These are phyloP conservation scores for Elongisporangium prolatum DNA, from an alignment of 352 stramenopile genomes.

Conservation along the genomic window DNA sequence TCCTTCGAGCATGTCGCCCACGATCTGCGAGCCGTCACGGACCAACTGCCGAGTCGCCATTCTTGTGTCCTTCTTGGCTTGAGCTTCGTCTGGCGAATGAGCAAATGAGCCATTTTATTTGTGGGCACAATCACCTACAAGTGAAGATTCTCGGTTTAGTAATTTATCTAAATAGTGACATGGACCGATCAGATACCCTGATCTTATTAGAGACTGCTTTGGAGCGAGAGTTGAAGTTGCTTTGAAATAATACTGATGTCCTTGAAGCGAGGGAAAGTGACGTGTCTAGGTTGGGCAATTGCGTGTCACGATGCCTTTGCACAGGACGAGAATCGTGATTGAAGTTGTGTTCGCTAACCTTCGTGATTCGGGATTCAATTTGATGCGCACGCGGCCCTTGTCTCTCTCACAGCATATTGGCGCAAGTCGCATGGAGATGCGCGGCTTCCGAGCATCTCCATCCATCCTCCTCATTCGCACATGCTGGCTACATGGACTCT, in stretches of 20 bases:
- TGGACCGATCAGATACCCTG: neutral
- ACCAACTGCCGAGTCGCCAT: conserved; percentile 47
- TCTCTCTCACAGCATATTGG: neutral
- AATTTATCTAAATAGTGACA: neutral
- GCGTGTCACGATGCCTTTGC: neutral
- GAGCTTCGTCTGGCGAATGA: conserved; percentile 1
- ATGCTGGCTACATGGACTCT: neutral
- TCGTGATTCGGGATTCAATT: neutral
- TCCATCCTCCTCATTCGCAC: neutral
- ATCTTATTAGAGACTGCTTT: neutral
- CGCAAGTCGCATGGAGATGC: neutral
- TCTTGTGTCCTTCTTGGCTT: conserved; percentile 4
- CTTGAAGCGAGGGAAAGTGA: neutral
- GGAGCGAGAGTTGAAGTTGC: neutral
- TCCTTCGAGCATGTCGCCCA: conserved; percentile 77
- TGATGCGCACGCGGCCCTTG: neutral
- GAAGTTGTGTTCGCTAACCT: neutral
- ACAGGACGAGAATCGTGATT: neutral
- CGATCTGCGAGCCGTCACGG: conserved; percentile 35
- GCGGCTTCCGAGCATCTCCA: neutral
- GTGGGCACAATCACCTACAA: neutral
- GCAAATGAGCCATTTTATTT: neutral
- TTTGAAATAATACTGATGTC: neutral
- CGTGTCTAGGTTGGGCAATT: neutral
- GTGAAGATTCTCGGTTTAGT: neutral